These are phyloP conservation scores for Rhodotorula sp. DNA, from an alignment of 1,284 basidiomycete species.

Conservation along the genomic window DNA sequence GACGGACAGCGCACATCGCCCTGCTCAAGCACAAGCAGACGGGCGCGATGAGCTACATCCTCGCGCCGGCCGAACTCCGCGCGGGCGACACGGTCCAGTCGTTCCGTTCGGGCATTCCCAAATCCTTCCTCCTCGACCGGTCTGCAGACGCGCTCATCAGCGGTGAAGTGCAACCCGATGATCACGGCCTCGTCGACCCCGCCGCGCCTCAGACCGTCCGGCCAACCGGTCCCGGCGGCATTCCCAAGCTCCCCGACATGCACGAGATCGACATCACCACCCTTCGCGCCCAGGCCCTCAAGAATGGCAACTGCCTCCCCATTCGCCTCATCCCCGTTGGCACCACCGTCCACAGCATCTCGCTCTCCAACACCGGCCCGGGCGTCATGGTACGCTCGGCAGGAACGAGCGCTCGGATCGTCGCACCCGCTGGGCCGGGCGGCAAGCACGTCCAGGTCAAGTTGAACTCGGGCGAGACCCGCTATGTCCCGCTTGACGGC, in stretches of 20 bases:
- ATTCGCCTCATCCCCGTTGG: conserved; percentile 87
- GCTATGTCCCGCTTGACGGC: conserved; percentile 77
- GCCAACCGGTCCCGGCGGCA: conserved; percentile 14
- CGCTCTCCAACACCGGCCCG: conserved; percentile 71
- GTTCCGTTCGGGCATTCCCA: conserved; percentile 77
- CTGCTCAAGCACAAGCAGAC: conserved; percentile 61
- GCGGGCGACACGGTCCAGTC: conserved; percentile 86
- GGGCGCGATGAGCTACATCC: conserved; percentile 68
- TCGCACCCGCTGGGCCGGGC: conserved; percentile 61
- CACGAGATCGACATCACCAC: conserved; percentile 71
- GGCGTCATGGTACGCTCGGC: conserved; percentile 85
- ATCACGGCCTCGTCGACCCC: conserved; percentile 35
- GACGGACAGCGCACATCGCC: conserved; percentile 89
- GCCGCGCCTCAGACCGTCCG: conserved; percentile 36
- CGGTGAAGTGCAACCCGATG: conserved; percentile 24
- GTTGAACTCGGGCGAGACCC: conserved; percentile 88
- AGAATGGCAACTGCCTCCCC: conserved; percentile 90
- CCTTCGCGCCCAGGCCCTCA: conserved; percentile 78
- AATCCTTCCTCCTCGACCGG: conserved; percentile 52
- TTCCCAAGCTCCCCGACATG: not conserved
- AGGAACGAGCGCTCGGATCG: conserved; percentile 78
- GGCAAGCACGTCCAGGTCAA: conserved; percentile 74
- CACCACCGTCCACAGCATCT: conserved; percentile 83
- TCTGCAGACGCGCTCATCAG: not conserved
- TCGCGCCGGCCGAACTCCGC: conserved; percentile 84